These are phyloP conservation scores for Cicer bijugum DNA, from an alignment of 306 rosid genomes.

Conservation along the genomic window DNA sequence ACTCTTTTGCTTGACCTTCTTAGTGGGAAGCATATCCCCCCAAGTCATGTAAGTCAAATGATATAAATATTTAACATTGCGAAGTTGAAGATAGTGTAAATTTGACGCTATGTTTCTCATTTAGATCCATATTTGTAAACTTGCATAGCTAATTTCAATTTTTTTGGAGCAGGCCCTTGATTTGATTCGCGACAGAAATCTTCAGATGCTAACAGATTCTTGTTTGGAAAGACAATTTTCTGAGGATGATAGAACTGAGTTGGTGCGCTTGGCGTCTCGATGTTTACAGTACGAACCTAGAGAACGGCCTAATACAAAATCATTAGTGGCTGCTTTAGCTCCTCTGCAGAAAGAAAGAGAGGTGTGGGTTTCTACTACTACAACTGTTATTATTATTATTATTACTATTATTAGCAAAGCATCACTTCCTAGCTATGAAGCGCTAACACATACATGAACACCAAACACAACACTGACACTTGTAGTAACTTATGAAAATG, in stretches of 20 bases:
- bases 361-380: slow-evolving; percentile 45
- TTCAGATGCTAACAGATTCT: slow-evolving; percentile 84
- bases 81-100: background rate
- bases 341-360: slow-evolving; percentile 81
- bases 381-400: background rate
- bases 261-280: slow-evolving; percentile 71
- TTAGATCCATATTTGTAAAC: slow-evolving; percentile 8
- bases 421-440: background rate
- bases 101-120: slow-evolving; percentile 18
- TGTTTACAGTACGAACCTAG: slow-evolving; percentile 78
- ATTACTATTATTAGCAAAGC: background rate
- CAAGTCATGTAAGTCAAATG: slow-evolving; percentile 67
- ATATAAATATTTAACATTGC: background rate
- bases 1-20: slow-evolving; percentile 87
- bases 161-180: slow-evolving; percentile 70
- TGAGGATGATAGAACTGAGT: slow-evolving; percentile 71
- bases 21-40: slow-evolving; percentile 85
- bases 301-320: slow-evolving; percentile 76
- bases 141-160: slow-evolving; percentile 36
- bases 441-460: too few relatives aligned
- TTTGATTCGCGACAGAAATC: slow-evolving; percentile 72
- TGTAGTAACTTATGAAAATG: too few relatives aligned
- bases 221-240: slow-evolving; percentile 80
- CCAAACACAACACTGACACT: too few relatives aligned
- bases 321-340: slow-evolving; percentile 70